Evolutionary conservation across 352 stramenopile genomes (phyloP).

Genomic region (Pythium phragmitis): DNA sequence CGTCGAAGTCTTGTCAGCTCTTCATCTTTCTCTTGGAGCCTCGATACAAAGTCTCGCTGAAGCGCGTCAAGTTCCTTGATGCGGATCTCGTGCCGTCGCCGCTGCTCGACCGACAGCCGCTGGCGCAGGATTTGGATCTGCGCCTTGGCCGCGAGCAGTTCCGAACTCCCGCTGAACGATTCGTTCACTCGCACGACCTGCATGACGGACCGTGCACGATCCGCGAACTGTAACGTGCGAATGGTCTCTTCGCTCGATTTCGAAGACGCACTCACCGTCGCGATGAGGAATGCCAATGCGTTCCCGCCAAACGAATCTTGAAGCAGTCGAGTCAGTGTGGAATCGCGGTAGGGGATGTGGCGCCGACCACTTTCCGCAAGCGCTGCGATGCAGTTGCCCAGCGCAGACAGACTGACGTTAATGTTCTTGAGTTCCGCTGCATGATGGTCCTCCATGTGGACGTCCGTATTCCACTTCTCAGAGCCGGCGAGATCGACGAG

Average conservation of each 20-base stretch:
- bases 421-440: conserved; percentile 88
- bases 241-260: conserved; percentile 64
- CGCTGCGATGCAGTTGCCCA: conserved; percentile 91
- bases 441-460: conserved; percentile 69
- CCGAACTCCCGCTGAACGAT: conserved; percentile 40
- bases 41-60: conserved; percentile 47
- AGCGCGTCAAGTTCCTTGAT: conserved; percentile 58
- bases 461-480: conserved; percentile 83
- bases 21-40: conserved; percentile 62
- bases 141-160: conserved; percentile 56
- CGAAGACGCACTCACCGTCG: conserved; percentile 52
- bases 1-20: conserved; percentile 49
- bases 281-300: conserved; percentile 69
- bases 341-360: conserved; percentile 91
- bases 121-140: conserved; percentile 58
- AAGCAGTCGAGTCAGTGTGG: conserved; percentile 85
- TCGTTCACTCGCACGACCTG: conserved; percentile 74
- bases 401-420: conserved; percentile 88
- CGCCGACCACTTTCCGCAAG: conserved; percentile 73
- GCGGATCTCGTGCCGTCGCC: conserved; percentile 42
- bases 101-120: conserved; percentile 47
- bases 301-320: conserved; percentile 83
- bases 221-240: conserved; percentile 76
- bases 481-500: conserved; percentile 79
- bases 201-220: conserved; percentile 71